phyloP scores from a whole-genome alignment of 2,329 filamentous ascomycete genomes.

The Pseudogymnoascus sp. region DNA sequence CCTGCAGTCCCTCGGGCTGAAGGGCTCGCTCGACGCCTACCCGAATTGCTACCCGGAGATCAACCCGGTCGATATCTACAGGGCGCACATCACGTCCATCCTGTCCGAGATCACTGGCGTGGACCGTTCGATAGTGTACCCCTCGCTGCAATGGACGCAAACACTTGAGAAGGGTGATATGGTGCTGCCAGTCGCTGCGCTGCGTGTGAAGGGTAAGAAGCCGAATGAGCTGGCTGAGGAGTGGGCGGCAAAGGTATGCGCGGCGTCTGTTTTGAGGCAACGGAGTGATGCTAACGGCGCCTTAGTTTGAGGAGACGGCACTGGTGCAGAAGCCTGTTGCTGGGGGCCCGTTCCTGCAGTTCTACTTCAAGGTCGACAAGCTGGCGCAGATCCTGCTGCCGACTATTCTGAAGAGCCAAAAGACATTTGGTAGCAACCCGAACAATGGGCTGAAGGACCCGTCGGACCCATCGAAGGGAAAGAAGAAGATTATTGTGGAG shows the following conservation, averaged over 20 bases:
- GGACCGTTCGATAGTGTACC: slow-evolving; percentile 62
- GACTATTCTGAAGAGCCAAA: slow-evolving; percentile 54
- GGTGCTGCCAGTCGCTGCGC: slow-evolving; percentile 68
- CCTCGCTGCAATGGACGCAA: slow-evolving; percentile 68
- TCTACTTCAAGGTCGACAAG: slow-evolving; percentile 68
- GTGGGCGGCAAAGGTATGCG: slow-evolving; percentile 51
- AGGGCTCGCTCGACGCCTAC: slow-evolving; percentile 30
- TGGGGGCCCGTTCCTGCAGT: slow-evolving; percentile 64
- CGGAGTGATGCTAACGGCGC: background rate
- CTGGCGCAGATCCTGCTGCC: slow-evolving; percentile 61
- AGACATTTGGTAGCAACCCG: slow-evolving; percentile 56
- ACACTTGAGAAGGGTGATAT: slow-evolving; percentile 78
- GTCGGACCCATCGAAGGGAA: slow-evolving; percentile 43
- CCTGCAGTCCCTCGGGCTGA: slow-evolving; percentile 24
- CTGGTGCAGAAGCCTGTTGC: slow-evolving; percentile 62
- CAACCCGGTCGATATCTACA: slow-evolving; percentile 75
- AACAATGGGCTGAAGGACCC: slow-evolving; percentile 54
- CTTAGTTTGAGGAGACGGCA: slow-evolving; percentile 61
- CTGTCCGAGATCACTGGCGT: slow-evolving; percentile 63
- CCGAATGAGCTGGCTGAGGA: slow-evolving; percentile 53
- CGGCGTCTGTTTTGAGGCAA: slow-evolving; percentile 9
- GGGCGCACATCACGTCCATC: slow-evolving; percentile 64
- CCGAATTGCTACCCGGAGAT: slow-evolving; percentile 55
- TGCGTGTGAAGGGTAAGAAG: slow-evolving; percentile 66
- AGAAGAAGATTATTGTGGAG: slow-evolving; percentile 58